These are phyloP conservation scores for Pythium rhizo-oryzae DNA, from an alignment of 352 stramenopile genomes.

Conservation along the genomic window DNA sequence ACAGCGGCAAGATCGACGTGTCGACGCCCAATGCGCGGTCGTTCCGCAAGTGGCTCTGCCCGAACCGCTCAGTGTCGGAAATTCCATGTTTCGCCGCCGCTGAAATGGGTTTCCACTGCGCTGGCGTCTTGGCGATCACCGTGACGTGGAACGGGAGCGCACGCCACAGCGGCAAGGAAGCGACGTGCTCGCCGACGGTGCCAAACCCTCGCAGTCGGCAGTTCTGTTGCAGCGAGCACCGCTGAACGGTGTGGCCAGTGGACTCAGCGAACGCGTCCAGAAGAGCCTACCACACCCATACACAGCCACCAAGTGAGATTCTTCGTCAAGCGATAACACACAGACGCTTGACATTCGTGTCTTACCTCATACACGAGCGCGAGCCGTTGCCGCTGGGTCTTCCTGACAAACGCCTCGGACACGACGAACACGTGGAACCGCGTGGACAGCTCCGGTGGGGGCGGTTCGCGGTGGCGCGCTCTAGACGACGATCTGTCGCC, in stretches of 20 bases:
- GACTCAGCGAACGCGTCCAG: conserved; percentile 1
- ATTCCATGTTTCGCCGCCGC: neutral
- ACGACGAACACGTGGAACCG: conserved; percentile 58
- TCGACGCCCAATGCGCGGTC: conserved; percentile 50
- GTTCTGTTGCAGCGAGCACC: neutral
- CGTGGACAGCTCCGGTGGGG: conserved; percentile 35
- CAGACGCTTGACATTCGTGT: too few relatives aligned
- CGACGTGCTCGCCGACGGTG: conserved; percentile 38
- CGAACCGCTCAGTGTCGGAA: conserved; percentile 56
- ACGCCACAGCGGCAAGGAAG: conserved; percentile 46
- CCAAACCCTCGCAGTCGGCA: conserved; percentile 34
- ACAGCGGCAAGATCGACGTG: conserved; percentile 22
- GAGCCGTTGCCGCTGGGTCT: conserved; percentile 49
- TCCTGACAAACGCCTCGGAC: conserved; percentile 51
- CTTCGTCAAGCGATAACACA: neutral
- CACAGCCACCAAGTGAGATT: neutral
- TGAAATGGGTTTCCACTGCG: conserved; percentile 39
- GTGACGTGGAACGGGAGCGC: conserved; percentile 43
- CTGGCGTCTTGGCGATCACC: conserved; percentile 46
- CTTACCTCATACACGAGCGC: conserved; percentile 43
- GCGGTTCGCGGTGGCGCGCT: neutral
- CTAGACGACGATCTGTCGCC: neutral
- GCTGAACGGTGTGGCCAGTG: neutral
- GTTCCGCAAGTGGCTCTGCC: conserved; percentile 52
- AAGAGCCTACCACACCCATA: conserved; percentile 1